phyloP scores from a whole-genome alignment of 495 filamentous ascomycete species.

The Penicillium manginii region DNA sequence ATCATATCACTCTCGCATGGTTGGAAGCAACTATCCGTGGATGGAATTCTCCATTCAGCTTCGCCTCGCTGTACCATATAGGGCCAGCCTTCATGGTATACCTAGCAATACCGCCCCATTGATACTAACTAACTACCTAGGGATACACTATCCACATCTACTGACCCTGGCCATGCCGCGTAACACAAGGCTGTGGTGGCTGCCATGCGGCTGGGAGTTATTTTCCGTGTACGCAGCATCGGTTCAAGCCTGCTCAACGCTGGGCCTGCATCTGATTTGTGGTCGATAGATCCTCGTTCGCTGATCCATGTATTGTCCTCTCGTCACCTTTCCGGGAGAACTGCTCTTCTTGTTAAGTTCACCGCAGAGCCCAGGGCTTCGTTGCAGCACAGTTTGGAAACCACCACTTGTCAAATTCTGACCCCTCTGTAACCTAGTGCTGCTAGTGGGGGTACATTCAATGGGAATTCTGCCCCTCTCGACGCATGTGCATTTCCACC shows the following conservation, averaged over 20 bases:
- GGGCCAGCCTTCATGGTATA: background rate
- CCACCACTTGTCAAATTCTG: slow-evolving; percentile 1
- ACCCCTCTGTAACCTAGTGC: slow-evolving; percentile 3
- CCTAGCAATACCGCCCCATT: background rate
- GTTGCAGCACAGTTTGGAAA: slow-evolving; percentile 13
- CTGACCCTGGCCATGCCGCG: slow-evolving; percentile 6
- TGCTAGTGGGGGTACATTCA: background rate
- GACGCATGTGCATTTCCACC: slow-evolving; percentile 6
- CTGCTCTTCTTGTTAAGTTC: slow-evolving; percentile 11
- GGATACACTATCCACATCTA: slow-evolving; percentile 2
- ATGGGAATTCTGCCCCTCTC: slow-evolving; percentile 1
- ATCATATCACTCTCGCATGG: slow-evolving; percentile 28
- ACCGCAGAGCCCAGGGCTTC: slow-evolving; percentile 15
- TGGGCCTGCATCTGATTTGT: slow-evolving; percentile 20
- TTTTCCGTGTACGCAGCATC: slow-evolving; percentile 24
- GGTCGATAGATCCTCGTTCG: slow-evolving; percentile 6
- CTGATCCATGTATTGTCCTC: slow-evolving; percentile 16
- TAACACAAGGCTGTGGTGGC: slow-evolving; percentile 29
- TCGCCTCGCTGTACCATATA: background rate
- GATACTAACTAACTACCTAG: background rate
- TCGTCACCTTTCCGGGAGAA: slow-evolving; percentile 1
- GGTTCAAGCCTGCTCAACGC: slow-evolving; percentile 12
- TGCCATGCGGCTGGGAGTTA: slow-evolving; percentile 29
- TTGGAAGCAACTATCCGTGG: slow-evolving; percentile 31
- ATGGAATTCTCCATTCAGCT: slow-evolving; percentile 20